Conservation (phyloP, 768 basidiomycete species). For the Termitomyces sp. region DNA sequence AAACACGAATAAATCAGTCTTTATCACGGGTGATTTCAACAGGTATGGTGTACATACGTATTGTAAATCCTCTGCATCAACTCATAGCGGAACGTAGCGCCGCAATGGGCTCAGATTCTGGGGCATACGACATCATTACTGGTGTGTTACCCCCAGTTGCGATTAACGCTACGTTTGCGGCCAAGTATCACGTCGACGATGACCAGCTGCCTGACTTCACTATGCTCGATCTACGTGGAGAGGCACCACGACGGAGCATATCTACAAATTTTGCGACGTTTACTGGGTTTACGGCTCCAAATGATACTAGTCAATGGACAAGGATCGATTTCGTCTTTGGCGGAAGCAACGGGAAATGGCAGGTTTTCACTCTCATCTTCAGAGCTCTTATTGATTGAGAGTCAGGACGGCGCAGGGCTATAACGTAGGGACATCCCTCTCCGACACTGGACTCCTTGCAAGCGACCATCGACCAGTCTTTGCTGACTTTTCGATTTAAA, state of each 20-base stretch:
- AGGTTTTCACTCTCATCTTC: slow-evolving; percentile 12
- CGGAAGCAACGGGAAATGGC: slow-evolving; percentile 44
- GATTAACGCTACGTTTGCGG: slow-evolving; percentile 40
- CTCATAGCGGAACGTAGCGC: slow-evolving; percentile 25
- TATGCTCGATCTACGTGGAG: slow-evolving; percentile 41
- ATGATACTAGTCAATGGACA: slow-evolving; percentile 30
- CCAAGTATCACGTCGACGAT: slow-evolving; percentile 32
- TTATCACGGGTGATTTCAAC: slow-evolving; percentile 56
- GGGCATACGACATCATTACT: slow-evolving; percentile 49
- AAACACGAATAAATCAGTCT: slow-evolving; percentile 34
- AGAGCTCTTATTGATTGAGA: neutral
- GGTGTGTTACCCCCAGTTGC: slow-evolving; percentile 35
- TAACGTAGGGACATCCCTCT: slow-evolving; percentile 36
- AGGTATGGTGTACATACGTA: slow-evolving; percentile 18
- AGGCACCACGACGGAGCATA: slow-evolving; percentile 36
- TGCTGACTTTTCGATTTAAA: slow-evolving; percentile 29
- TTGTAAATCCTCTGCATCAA: neutral
- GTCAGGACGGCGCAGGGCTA: slow-evolving; percentile 33
- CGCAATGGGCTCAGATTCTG: slow-evolving; percentile 38
- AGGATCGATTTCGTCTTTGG: slow-evolving; percentile 55
- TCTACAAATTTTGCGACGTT: slow-evolving; percentile 48
- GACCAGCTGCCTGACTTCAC: slow-evolving; percentile 32
- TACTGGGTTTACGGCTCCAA: slow-evolving; percentile 44
- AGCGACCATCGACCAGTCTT: slow-evolving; percentile 60
- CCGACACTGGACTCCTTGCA: slow-evolving; percentile 49